Evolutionary conservation across 495 filamentous ascomycete genomes (phyloP).

Genomic region (Xylaria nigripes): DNA sequence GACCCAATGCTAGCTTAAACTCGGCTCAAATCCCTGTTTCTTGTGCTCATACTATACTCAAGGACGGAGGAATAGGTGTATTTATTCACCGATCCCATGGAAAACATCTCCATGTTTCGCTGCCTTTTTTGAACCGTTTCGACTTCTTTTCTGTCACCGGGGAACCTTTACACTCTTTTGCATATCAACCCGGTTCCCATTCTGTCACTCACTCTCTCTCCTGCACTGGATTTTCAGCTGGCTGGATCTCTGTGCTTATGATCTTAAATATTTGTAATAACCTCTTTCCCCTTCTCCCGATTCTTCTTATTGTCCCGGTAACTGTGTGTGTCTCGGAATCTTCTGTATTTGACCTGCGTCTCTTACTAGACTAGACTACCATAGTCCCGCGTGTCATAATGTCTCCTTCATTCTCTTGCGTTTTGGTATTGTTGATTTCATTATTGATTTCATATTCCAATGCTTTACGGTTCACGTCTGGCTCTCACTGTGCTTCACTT

Average conservation of each 20-base stretch:
- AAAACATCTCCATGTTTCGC: background rate
- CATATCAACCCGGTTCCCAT: background rate
- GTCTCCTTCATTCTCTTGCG: conserved; percentile 14
- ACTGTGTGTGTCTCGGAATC: background rate
- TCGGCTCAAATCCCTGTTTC: too few species aligned
- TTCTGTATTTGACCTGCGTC: background rate
- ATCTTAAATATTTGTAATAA: conserved; percentile 17
- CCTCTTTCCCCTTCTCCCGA: background rate
- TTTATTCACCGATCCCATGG: background rate
- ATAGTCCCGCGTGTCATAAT: conserved; percentile 3
- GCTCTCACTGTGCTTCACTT: conserved; percentile 42
- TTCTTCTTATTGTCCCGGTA: background rate
- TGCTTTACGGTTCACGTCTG: conserved; percentile 41
- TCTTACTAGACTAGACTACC: background rate
- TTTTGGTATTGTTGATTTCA: conserved; percentile 19
- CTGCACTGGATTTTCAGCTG: conserved; percentile 5
- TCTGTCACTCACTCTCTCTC: background rate
- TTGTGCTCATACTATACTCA: too few species aligned
- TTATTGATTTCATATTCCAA: conserved; percentile 20
- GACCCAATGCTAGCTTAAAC: too few species aligned
- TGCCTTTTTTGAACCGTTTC: background rate
- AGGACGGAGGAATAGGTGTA: too few species aligned
- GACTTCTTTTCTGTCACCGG: background rate
- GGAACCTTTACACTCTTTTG: background rate
- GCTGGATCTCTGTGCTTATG: conserved; percentile 6